Percentiles rank a stretch among this genome's conserved stretches.
phyloP scores from a whole-genome alignment of 345 rosid species.

The Aegle marmelos region DNA sequence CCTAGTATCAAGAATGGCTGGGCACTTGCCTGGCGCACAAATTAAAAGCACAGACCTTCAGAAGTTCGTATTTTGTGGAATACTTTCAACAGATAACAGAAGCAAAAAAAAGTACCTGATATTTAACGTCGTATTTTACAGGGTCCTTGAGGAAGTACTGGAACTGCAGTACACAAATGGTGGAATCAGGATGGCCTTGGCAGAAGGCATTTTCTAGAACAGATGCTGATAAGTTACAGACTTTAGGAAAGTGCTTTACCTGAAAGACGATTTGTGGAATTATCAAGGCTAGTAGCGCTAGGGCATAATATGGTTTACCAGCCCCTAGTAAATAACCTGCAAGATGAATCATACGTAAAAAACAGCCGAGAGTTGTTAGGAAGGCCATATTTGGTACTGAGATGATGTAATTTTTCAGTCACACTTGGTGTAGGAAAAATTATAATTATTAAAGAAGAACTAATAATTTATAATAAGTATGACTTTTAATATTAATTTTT shows the following conservation, averaged over 20 bases:
- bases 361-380: background rate
- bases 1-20: constrained; percentile 95
- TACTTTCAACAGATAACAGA: background rate
- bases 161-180: constrained; percentile 45
- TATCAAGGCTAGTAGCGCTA: constrained; percentile 71
- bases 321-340: constrained; percentile 92
- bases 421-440: too few species aligned
- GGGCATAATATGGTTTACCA: constrained; percentile 88
- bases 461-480: too few species aligned
- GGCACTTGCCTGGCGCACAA: constrained; percentile 75
- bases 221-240: background rate
- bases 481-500: too few species aligned
- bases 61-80: background rate
- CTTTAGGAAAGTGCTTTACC: constrained; percentile 35
- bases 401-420: too few species aligned
- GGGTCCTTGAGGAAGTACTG: constrained; percentile 95
- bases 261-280: constrained; percentile 87
- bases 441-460: too few species aligned
- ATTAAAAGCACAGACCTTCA: background rate
- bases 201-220: background rate
- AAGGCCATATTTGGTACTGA: too few species aligned
- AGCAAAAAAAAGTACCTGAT: constrained; percentile 60
- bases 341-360: background rate
- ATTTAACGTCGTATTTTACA: constrained; percentile 87
- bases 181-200: background rate